Conservation (phyloP, 306 rosid genomes). For the Citrullus colocynthis region DNA sequence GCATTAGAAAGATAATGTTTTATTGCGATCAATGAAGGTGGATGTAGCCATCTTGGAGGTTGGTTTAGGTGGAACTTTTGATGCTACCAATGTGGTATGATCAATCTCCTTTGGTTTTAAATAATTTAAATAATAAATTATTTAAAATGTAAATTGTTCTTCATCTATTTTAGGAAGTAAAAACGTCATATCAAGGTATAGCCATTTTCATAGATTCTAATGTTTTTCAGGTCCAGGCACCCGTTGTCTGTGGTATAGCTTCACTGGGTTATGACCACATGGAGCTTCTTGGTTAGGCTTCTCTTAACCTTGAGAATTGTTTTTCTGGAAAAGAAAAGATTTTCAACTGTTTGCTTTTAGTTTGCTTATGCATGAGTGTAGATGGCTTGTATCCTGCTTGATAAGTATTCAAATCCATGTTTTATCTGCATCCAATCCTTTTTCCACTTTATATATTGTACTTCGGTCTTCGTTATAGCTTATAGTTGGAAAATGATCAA, state of each 20-base stretch:
- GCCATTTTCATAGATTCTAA: background rate
- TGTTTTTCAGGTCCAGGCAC: conserved; percentile 47
- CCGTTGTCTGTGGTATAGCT: conserved; percentile 80
- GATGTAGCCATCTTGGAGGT: conserved; percentile 93
- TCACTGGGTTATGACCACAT: conserved; percentile 97
- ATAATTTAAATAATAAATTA: background rate
- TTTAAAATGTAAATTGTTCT: background rate
- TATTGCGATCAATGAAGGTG: conserved; percentile 27
- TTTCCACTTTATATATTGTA: background rate
- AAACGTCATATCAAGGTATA: background rate
- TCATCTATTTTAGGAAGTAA: background rate
- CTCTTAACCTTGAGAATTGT: conserved; percentile 11
- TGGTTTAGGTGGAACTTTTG: conserved; percentile 84
- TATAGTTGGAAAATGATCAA: background rate
- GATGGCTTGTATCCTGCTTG: background rate
- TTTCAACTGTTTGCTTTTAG: background rate
- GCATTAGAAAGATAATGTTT: background rate
- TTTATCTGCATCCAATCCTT: background rate
- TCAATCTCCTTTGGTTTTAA: background rate
- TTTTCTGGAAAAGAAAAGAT: background rate
- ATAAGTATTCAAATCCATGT: background rate
- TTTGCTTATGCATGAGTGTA: background rate
- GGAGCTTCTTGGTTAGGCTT: conserved; percentile 94
- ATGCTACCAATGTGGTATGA: conserved; percentile 84
- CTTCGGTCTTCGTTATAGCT: background rate